These are phyloP conservation scores for Plasmodium berghei DNA, from an alignment of 169 alveolate species.

Conservation along the genomic window DNA sequence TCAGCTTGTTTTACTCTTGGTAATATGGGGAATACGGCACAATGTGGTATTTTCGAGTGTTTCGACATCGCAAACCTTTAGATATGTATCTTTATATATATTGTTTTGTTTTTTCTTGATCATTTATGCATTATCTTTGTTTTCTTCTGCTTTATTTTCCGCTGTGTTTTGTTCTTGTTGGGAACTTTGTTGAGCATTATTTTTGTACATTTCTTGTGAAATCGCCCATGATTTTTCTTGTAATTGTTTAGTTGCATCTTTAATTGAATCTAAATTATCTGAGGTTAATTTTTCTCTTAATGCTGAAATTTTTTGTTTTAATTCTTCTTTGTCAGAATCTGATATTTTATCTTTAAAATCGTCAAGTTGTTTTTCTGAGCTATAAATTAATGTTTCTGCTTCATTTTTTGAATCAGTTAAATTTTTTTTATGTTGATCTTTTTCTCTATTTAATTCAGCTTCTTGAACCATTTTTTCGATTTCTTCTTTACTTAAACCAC, in stretches of 20 bases:
- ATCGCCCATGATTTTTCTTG: slow-evolving; percentile 95
- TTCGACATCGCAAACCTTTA: too few relatives aligned
- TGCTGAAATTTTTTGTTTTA: slow-evolving; percentile 85
- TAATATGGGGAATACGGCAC: too few relatives aligned
- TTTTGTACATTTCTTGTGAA: slow-evolving; percentile 91
- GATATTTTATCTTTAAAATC: slow-evolving; percentile 92
- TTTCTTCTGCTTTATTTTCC: slow-evolving; percentile 76
- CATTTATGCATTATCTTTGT: slow-evolving; percentile 73
- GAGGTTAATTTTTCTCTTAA: slow-evolving; percentile 87
- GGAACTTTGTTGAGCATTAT: slow-evolving; percentile 69
- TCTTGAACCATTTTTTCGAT: slow-evolving; percentile 98
- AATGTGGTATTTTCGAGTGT: too few relatives aligned
- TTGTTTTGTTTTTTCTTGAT: background rate
- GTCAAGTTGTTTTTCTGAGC: slow-evolving; percentile 91
- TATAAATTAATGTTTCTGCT: slow-evolving; percentile 92
- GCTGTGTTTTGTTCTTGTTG: slow-evolving; percentile 79
- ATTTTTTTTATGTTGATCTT: slow-evolving; percentile 95
- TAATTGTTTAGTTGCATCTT: slow-evolving; percentile 88
- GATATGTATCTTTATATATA: too few relatives aligned
- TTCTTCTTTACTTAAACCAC: slow-evolving; percentile 94
- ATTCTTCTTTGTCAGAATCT: slow-evolving; percentile 89
- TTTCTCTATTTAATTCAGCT: slow-evolving; percentile 95
- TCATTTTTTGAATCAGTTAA: slow-evolving; percentile 95
- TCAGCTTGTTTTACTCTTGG: too few relatives aligned
- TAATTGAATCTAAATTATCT: slow-evolving; percentile 89